Evolutionary conservation across 768 basidiomycete genomes (phyloP).

Genomic region (Pleurotus sapidus): DNA sequence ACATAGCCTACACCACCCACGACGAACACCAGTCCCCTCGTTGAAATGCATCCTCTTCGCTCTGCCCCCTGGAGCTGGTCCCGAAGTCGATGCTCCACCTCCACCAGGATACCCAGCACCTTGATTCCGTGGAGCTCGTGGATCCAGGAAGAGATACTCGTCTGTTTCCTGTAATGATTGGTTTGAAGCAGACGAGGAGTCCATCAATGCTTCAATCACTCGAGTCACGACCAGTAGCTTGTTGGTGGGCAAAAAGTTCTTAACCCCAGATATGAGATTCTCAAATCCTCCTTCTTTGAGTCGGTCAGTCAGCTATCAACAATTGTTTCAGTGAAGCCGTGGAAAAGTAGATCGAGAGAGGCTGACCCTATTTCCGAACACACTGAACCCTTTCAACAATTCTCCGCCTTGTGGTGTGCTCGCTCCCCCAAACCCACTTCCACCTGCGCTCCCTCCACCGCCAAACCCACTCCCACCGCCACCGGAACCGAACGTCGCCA

Average conservation of each 20-base stretch:
- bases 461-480: slow-evolving; percentile 64
- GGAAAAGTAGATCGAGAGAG: no score
- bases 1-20: slow-evolving; percentile 98
- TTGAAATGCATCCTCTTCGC: slow-evolving; percentile 70
- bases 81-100: slow-evolving; percentile 16
- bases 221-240: slow-evolving; percentile 92
- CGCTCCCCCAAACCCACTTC: slow-evolving; percentile 2
- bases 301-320: slow-evolving; percentile 72
- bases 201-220: slow-evolving; percentile 95
- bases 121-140: slow-evolving; percentile 65
- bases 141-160: slow-evolving; percentile 93
- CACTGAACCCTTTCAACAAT: slow-evolving; percentile 91
- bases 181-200: slow-evolving; percentile 90
- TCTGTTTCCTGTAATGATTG: slow-evolving; percentile 96
- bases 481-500: slow-evolving; percentile 68
- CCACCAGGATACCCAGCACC: slow-evolving; percentile 45
- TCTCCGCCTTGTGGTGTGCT: slow-evolving; percentile 46
- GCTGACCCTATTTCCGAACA: slow-evolving; percentile 81
- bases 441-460: slow-evolving; percentile 5
- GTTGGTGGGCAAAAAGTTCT: slow-evolving; percentile 94
- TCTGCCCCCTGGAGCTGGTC: slow-evolving; percentile 15
- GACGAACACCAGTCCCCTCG: slow-evolving; percentile 88
- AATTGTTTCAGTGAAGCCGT: background rate
- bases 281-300: slow-evolving; percentile 96
- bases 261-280: slow-evolving; percentile 95